Evolutionary conservation across 2,329 filamentous ascomycete species (phyloP), one percentile per base, ranked within the genome.

Genomic region (Diaporthe longicolla): DNA sequence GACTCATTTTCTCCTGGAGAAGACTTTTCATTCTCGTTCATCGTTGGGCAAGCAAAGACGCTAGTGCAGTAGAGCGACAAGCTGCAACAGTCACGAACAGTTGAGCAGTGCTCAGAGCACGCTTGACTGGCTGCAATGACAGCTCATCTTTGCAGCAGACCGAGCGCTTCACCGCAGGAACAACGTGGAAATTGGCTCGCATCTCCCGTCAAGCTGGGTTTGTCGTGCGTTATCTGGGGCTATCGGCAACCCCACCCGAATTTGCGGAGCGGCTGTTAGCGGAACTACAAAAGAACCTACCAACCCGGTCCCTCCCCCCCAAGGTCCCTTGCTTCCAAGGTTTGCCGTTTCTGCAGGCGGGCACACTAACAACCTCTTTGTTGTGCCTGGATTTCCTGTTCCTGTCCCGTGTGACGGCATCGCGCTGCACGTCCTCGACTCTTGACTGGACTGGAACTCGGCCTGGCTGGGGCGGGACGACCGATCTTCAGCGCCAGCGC

Each of bases 231-330:
- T 63, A 71, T 71, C 70, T 71, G 70, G 70, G 45, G 32, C 70
- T 55, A 45, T 63, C 70, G 57, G 59, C 2, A 40, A 37, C 57
- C 43, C 70, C 70, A 71, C 58, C 29, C 32, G 50, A 70, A 57
- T 63, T 57, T 37, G 68, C 69, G 68, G 68, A 71, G 58, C 58
- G 24, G 43, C 52, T 70, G 72, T 74, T 74, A 71, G 72, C 58
- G 72, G 72, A 45, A 57, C 43, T 71, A 71, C 69, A 71, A 71
- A 71, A 71, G 70, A 54, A 21, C 59, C n/a, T 10, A 26, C n/a
- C 55, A 37, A 54, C 69, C 69, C 55, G 19, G 43, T 10, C 26
- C 29, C 45, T 55, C 15, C 4, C 7, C 29, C n/a, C 63, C 19
- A 11, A 11, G 63, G 63, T 68, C 63, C 63, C 63, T 68, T n/a